Percentiles rank a stretch among this genome's conserved stretches.
Conservation (phyloP, 208 protist genomes). For the Trypanosomatidae sp. region DNA sequence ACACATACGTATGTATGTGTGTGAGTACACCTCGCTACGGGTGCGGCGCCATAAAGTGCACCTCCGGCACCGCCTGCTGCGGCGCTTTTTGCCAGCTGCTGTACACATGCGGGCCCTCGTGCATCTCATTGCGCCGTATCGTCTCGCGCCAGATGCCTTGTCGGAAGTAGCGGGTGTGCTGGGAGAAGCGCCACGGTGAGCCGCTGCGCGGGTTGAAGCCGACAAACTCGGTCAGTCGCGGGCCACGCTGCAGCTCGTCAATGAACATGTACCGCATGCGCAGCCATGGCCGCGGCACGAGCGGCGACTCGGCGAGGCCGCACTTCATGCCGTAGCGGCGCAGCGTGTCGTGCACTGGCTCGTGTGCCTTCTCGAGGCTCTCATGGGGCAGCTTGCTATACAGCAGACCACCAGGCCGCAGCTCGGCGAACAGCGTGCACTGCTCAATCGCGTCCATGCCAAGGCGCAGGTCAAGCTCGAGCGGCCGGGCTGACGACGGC, state of each 20-base stretch:
- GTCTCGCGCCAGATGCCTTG: slow-evolving; percentile 77
- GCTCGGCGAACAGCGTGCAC: slow-evolving; percentile 68
- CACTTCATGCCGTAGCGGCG: slow-evolving; percentile 72
- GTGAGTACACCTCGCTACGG: slow-evolving; percentile 40
- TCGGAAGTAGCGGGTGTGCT: slow-evolving; percentile 79
- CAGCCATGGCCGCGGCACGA: slow-evolving; percentile 76
- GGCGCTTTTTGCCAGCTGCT: slow-evolving; percentile 85
- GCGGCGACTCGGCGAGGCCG: slow-evolving; percentile 62
- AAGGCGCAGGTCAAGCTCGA: slow-evolving; percentile 57
- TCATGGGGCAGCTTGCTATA: slow-evolving; percentile 48
- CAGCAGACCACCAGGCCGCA: slow-evolving; percentile 70
- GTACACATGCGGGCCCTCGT: slow-evolving; percentile 72
- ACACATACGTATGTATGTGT: no score
- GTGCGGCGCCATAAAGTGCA: slow-evolving; percentile 64
- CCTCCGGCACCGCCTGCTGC: slow-evolving; percentile 80
- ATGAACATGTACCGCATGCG: slow-evolving; percentile 85
- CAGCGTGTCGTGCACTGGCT: slow-evolving; percentile 40
- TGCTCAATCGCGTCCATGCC: slow-evolving; percentile 84
- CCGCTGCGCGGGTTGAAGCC: slow-evolving; percentile 80
- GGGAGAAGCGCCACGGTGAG: slow-evolving; percentile 80
- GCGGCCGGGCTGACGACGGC: background rate
- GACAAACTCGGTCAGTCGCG: slow-evolving; percentile 76
- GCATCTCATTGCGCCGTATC: slow-evolving; percentile 82
- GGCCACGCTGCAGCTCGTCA: slow-evolving; percentile 81
- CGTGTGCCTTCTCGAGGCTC: slow-evolving; percentile 18